A percentile compares a stretch with the other conserved stretches of the same genome.
Conservation (phyloP, 768 basidiomycete species). For the Lactarius psammicola region DNA sequence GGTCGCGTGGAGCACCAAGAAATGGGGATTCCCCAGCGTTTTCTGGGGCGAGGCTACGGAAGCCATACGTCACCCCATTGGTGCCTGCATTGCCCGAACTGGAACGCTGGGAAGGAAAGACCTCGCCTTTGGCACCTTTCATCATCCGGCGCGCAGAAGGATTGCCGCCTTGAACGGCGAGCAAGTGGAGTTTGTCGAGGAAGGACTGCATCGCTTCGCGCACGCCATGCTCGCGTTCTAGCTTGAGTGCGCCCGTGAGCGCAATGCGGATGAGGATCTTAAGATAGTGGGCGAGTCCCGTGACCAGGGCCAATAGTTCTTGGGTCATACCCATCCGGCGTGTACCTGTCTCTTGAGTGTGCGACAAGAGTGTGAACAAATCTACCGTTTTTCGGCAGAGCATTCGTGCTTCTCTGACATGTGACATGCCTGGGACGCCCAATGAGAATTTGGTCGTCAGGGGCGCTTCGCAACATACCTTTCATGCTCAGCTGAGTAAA, state of each 20-base stretch:
- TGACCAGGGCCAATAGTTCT: constrained; percentile 94
- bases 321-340: constrained; percentile 95
- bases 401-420: constrained; percentile 97
- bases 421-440: constrained; percentile 76
- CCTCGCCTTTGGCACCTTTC: constrained; percentile 70
- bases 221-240: constrained; percentile 87
- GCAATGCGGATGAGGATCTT: constrained; percentile 99
- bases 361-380: constrained; percentile 92
- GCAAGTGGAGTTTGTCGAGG: constrained; percentile 88
- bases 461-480: constrained; percentile 52
- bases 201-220: constrained; percentile 84
- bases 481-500: constrained; percentile 78
- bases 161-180: constrained; percentile 83
- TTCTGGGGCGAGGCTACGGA: constrained; percentile 87
- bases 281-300: constrained; percentile 98
- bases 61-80: constrained; percentile 87
- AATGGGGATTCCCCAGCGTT: constrained; percentile 89
- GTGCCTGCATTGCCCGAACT: constrained; percentile 67
- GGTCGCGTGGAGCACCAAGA: constrained; percentile 44
- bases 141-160: constrained; percentile 74
- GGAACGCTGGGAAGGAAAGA: constrained; percentile 36
- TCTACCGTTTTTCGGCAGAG: constrained; percentile 99
- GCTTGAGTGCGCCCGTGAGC: constrained; percentile 89
- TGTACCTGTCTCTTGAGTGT: constrained; percentile 90
- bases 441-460: constrained; percentile 6